Evolutionary conservation across 1,139 yeast genomes (phyloP).

Genomic region (Nadsonia starkeyi-henricii): DNA sequence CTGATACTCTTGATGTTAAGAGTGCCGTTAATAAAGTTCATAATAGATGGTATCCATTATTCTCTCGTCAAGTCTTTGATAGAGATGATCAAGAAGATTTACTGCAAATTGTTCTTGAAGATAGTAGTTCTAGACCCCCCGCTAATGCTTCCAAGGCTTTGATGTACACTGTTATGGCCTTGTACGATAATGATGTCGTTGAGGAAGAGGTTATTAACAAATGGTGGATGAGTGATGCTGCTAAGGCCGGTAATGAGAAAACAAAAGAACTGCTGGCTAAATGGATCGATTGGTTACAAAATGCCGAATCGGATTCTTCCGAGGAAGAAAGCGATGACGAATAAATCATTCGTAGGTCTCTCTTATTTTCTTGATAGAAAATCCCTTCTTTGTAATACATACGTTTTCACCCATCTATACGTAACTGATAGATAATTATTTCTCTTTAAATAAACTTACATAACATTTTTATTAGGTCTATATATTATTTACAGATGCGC

Average conservation of each 20-base stretch:
- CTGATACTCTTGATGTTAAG: conserved; percentile 60
- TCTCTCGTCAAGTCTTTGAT: conserved; percentile 54
- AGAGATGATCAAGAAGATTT: conserved; percentile 65
- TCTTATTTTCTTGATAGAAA: too few species aligned
- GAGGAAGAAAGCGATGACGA: conserved; percentile 29
- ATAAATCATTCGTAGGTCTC: neutral
- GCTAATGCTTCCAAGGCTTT: conserved; percentile 33
- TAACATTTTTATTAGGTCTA: too few species aligned
- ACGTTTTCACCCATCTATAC: too few species aligned
- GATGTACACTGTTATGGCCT: conserved; percentile 48
- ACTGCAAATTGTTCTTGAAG: conserved; percentile 41
- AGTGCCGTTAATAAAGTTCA: conserved; percentile 67
- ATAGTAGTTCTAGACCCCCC: conserved; percentile 27
- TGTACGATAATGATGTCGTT: conserved; percentile 68
- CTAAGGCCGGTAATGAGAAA: conserved; percentile 29
- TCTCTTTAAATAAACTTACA: too few species aligned
- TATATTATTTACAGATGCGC: too few species aligned
- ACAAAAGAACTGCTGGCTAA: conserved; percentile 48
- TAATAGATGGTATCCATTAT: conserved; percentile 38
- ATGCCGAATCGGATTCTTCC: conserved; percentile 69
- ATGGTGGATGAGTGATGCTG: conserved; percentile 63
- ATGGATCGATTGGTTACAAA: conserved; percentile 78
- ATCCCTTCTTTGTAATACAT: too few species aligned
- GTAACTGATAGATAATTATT: too few species aligned
- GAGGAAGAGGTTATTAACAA: conserved; percentile 65